Evolutionary conservation across 768 basidiomycete genomes (phyloP).

Genomic region (Mycena rebaudengoi): DNA sequence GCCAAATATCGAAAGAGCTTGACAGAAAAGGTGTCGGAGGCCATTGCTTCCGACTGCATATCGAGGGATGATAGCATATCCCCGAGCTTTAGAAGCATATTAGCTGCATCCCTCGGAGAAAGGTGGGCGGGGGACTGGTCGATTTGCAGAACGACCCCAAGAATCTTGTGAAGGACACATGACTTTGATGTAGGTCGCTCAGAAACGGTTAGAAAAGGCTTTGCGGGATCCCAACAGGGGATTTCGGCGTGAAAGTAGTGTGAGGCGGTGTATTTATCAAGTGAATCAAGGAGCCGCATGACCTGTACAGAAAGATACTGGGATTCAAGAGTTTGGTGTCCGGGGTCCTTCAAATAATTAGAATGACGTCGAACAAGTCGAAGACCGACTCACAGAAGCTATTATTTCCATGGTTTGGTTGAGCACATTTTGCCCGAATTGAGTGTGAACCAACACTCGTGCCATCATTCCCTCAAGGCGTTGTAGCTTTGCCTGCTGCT

Average conservation of each 20-base stretch:
- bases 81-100: background rate
- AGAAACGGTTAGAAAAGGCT: background rate
- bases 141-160: background rate
- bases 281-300: background rate
- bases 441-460: background rate
- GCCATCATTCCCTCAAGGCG: constrained; percentile 22
- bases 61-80: background rate
- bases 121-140: background rate
- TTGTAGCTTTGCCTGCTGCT: constrained; percentile 4
- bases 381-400: background rate
- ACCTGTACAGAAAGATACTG: constrained; percentile 15
- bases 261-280: background rate
- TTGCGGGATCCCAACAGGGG: background rate
- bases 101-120: background rate
- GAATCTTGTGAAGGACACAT: constrained; percentile 5
- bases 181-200: background rate
- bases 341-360: background rate
- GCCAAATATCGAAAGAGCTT: background rate
- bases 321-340: constrained; percentile 1
- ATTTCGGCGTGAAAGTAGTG: background rate
- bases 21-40: background rate
- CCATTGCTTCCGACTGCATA: constrained; percentile 3
- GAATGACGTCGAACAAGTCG: too few relatives aligned
- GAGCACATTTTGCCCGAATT: background rate
- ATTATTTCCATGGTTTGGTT: background rate